These are phyloP conservation scores for Cryptomeria japonica DNA, from an alignment of 75 land plant genomes.

Conservation along the genomic window DNA sequence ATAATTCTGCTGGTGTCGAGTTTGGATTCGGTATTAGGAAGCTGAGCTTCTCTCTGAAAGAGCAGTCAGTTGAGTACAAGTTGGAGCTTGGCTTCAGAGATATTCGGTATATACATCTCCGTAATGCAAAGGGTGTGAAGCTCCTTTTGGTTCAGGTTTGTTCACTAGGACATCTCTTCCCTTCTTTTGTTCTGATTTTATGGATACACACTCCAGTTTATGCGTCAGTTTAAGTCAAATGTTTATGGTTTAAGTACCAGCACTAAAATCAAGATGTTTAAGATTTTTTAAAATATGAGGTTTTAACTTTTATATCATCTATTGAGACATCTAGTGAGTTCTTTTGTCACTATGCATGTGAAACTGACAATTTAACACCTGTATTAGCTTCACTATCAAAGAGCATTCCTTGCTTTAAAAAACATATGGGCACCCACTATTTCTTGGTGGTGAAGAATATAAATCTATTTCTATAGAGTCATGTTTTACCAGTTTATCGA, in stretches of 20 bases:
- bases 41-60: neutral
- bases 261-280: neutral
- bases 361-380: too few species aligned
- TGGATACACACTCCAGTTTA: neutral
- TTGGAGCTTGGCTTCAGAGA: conserved; percentile 1
- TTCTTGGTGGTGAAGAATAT: neutral
- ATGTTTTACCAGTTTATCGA: neutral
- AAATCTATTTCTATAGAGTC: neutral
- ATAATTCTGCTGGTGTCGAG: too few species aligned
- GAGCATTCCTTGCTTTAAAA: neutral
- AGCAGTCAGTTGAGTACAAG: neutral
- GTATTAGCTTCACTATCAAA: neutral
- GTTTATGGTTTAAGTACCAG: neutral
- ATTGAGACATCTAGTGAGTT: neutral
- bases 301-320: too few species aligned
- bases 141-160: conserved; percentile 6
- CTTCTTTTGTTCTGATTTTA: neutral
- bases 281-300: neutral
- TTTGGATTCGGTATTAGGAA: neutral
- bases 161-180: neutral
- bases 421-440: neutral
- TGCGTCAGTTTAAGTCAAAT: neutral
- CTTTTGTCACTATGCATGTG: neutral
- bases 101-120: neutral
- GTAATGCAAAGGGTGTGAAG: neutral